Percentiles rank a stretch among this genome's conserved stretches.
Conservation (phyloP, 768 basidiomycete genomes). For the Trichaptum fuscoviolaceum region DNA sequence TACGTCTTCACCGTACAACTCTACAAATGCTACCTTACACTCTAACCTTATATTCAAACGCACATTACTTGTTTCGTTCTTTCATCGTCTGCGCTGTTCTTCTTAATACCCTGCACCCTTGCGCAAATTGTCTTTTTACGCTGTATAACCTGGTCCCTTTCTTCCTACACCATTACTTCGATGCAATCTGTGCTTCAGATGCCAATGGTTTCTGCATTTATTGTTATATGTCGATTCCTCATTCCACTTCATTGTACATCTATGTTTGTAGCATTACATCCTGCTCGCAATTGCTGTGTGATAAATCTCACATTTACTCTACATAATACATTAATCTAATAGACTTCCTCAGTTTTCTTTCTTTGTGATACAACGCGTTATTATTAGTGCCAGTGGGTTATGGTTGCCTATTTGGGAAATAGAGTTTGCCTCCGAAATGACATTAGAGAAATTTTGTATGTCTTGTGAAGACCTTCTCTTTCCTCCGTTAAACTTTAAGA, state of each 20-base stretch:
- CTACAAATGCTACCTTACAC: neutral
- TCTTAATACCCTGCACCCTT: neutral
- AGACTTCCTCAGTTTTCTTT: neutral
- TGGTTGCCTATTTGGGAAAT: neutral
- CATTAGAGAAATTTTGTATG: neutral
- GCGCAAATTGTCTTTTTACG: neutral
- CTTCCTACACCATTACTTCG: neutral
- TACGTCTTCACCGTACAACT: neutral
- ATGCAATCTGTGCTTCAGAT: neutral
- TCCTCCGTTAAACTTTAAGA: conserved; percentile 16
- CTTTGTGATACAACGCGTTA: too few species aligned
- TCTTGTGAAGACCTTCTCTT: neutral
- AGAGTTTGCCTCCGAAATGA: neutral
- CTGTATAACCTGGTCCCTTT: neutral
- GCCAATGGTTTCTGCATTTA: neutral
- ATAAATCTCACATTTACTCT: neutral
- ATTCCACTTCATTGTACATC: neutral
- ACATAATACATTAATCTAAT: neutral
- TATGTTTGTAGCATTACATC: conserved; percentile 1
- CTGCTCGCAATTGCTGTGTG: neutral
- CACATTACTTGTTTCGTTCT: neutral
- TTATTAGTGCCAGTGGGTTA: neutral
- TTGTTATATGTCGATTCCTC: neutral
- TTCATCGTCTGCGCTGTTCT: neutral
- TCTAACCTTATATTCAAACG: neutral